phyloP scores from a whole-genome alignment of 352 stramenopile species.

The Phytophthora ramorum region DNA sequence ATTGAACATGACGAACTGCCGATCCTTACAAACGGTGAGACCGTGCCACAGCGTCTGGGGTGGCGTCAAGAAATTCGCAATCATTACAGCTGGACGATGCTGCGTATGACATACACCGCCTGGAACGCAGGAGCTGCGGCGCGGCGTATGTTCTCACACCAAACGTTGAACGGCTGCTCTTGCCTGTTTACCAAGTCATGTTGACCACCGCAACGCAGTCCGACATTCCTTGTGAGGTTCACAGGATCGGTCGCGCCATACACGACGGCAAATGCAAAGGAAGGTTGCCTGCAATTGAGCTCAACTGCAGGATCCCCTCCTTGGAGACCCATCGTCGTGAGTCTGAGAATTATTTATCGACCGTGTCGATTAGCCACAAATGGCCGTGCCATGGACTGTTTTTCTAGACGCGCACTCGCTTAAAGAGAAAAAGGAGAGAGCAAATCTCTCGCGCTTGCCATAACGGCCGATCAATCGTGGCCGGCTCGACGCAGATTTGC shows the following conservation, averaged over 20 bases:
- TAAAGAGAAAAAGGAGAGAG: not conserved
- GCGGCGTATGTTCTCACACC: too few species aligned
- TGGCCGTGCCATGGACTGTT: too few species aligned
- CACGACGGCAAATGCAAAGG: too few species aligned
- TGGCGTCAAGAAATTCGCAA: not conserved
- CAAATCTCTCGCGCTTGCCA: not conserved
- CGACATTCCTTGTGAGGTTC: too few species aligned
- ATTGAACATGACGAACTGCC: not conserved
- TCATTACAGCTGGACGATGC: not conserved
- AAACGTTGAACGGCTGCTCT: not conserved
- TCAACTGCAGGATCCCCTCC: too few species aligned
- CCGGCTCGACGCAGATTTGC: not conserved
- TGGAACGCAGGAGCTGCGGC: too few species aligned
- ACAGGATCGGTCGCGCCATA: too few species aligned
- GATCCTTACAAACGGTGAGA: slow-evolving; percentile 4
- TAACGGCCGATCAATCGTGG: not conserved
- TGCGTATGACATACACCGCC: too few species aligned
- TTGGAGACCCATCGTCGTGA: too few species aligned
- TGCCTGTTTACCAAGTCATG: not conserved
- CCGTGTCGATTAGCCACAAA: too few species aligned
- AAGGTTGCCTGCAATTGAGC: not conserved
- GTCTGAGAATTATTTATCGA: too few species aligned
- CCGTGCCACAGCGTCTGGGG: not conserved
- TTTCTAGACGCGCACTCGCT: too few species aligned
- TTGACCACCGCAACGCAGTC: slow-evolving; percentile 1